Base-by-base conservation (phyloP, 2,329 filamentous ascomycete species). In the Cladophialophora chaetospira region DNA sequence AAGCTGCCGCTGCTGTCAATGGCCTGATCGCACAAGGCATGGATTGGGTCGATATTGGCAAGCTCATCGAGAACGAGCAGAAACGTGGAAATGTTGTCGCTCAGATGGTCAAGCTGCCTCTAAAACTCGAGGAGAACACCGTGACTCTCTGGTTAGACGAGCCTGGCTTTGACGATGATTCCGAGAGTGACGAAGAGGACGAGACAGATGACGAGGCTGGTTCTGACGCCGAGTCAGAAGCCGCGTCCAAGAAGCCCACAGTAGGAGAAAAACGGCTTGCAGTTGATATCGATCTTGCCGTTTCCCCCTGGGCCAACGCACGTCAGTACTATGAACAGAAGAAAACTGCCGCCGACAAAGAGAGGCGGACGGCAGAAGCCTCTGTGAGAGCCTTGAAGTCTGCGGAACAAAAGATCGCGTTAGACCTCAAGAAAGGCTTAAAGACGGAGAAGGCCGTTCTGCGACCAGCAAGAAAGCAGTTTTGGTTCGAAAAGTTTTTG, bases 401-500 rank as follows among this genome's bases (percentile, higher is more conserved):
- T 65, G 90, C 92, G 5, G 91, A 96, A 70, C 87, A 88, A 67
- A 97, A 96, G 73, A 92, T 97, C 19, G 80, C 83, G 3, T 84
- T 89, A 10, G 91, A 96, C 69, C 78, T 97, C 19, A 95, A 89
- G 74, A 93, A 91, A 67, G 88, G 86, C 0, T 73, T 97, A 55
- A 96, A 96, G 75, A 88, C 94, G 69, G 94, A 97, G 73, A 97
- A 96, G 71, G 87, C 91, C 17, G 78, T 95, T 1, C 76, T 97
- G 8, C 86, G 92, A 43, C 91, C 88, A 0, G 87, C 96, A 6
- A 84, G 94, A 54, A 88, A 86, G 67, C 88, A 87, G 63, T 83
- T 92, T 67, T 99, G 94, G 94, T 99, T 97, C 65, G 94, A 99
- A 68, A 99, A 99, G 73, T 99, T 96, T 67, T 79, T 86, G 25